Evolutionary conservation across 768 basidiomycete genomes (phyloP).

Genomic region (Tephrocybe sp.): DNA sequence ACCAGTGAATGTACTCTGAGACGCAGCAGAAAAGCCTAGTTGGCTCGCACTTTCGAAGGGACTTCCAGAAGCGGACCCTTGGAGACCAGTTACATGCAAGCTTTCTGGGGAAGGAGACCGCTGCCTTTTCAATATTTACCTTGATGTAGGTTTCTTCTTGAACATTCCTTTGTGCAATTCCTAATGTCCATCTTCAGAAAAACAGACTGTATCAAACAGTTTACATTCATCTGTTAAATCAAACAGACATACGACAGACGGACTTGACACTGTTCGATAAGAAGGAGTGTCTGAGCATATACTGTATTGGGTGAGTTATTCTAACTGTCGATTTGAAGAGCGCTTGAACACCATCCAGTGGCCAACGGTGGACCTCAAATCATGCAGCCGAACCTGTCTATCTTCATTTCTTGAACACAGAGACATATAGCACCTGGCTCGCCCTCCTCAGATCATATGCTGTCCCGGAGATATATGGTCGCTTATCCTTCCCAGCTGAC

Average conservation of each 20-base stretch:
- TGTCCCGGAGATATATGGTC: constrained; percentile 76
- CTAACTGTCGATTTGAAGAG: background rate
- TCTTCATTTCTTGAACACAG: constrained; percentile 66
- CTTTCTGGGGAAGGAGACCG: constrained; percentile 66
- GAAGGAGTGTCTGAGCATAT: constrained; percentile 74
- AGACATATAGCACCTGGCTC: constrained; percentile 73
- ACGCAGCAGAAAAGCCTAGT: constrained; percentile 62
- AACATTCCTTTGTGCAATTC: background rate
- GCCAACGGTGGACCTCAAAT: constrained; percentile 58
- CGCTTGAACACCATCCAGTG: constrained; percentile 32
- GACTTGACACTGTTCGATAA: constrained; percentile 78
- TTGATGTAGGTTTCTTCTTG: constrained; percentile 53
- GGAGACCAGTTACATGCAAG: constrained; percentile 74
- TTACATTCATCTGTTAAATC: constrained; percentile 68
- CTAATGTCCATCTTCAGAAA: constrained; percentile 48
- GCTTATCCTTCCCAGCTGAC: constrained; percentile 49
- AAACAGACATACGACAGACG: constrained; percentile 78
- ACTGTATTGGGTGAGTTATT: constrained; percentile 52
- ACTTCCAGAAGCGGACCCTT: constrained; percentile 53
- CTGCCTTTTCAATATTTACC: constrained; percentile 70
- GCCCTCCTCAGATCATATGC: constrained; percentile 81
- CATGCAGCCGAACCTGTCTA: constrained; percentile 66
- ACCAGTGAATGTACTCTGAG: constrained; percentile 1
- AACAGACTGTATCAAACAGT: constrained; percentile 72
- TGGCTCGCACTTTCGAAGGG: constrained; percentile 65